These are phyloP conservation scores for Nectriaceae sp. DNA, from an alignment of 2,329 filamentous ascomycete genomes.

Conservation along the genomic window DNA sequence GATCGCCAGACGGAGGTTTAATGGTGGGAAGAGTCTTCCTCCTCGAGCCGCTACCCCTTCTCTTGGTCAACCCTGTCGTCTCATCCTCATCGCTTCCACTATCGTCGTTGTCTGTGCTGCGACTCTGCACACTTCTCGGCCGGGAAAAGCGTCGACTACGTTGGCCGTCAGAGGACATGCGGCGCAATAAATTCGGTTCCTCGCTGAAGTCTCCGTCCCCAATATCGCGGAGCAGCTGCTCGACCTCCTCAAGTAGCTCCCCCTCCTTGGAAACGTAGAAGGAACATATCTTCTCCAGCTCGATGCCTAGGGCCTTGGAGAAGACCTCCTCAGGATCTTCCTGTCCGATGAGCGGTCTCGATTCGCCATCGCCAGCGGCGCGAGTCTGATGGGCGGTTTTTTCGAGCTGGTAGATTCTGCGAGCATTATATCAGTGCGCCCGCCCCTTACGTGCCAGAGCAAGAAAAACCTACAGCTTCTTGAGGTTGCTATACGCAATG, in stretches of 20 bases:
- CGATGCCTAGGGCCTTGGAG: slow-evolving; percentile 76
- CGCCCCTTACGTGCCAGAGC: background rate
- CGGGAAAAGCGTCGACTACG: slow-evolving; percentile 27
- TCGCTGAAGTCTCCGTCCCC: slow-evolving; percentile 60
- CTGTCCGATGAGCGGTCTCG: slow-evolving; percentile 74
- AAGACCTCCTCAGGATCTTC: slow-evolving; percentile 83
- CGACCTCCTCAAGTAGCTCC: slow-evolving; percentile 81
- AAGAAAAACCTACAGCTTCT: slow-evolving; percentile 76
- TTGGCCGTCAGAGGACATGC: slow-evolving; percentile 31
- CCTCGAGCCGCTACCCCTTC: slow-evolving; percentile 41
- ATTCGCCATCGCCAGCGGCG: slow-evolving; percentile 71
- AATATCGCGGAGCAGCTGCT: slow-evolving; percentile 74
- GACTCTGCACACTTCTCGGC: slow-evolving; percentile 42
- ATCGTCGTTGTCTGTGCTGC: slow-evolving; percentile 58
- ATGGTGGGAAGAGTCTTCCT: slow-evolving; percentile 42
- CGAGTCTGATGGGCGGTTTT: slow-evolving; percentile 71
- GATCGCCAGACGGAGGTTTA: slow-evolving; percentile 49
- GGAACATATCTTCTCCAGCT: slow-evolving; percentile 89
- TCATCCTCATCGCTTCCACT: slow-evolving; percentile 67
- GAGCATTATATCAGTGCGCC: background rate
- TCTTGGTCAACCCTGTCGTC: slow-evolving; percentile 54
- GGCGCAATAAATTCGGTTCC: slow-evolving; percentile 38
- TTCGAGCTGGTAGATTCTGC: slow-evolving; percentile 91
- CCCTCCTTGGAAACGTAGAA: slow-evolving; percentile 90
- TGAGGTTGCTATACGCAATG: slow-evolving; percentile 97